These are phyloP conservation scores for Helenozyma rhizophorensis DNA, from an alignment of 805 yeast species.

Conservation along the genomic window DNA sequence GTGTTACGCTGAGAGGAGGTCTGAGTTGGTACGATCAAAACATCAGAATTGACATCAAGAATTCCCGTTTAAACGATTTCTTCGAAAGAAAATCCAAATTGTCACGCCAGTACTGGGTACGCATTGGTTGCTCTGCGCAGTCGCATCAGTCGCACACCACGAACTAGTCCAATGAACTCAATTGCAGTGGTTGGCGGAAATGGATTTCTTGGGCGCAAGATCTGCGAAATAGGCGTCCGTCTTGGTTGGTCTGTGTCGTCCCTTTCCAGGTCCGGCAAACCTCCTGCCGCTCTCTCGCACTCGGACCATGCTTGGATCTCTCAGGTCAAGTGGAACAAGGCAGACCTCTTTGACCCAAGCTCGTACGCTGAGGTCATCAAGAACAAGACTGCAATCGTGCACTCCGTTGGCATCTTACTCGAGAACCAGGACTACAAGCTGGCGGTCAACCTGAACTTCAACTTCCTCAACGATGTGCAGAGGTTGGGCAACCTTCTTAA, in stretches of 20 bases:
- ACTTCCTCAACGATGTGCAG: conserved; percentile 29
- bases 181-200: conserved; percentile 80
- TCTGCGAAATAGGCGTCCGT: conserved; percentile 63
- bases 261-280: conserved; percentile 59
- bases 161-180: conserved; percentile 21
- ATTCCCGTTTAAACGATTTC: too few species aligned
- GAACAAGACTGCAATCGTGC: conserved; percentile 67
- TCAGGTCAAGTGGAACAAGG: conserved; percentile 62
- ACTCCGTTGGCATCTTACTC: conserved; percentile 72
- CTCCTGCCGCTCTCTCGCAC: conserved; percentile 30
- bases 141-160: too few species aligned
- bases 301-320: conserved; percentile 41
- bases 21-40: too few species aligned
- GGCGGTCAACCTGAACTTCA: conserved; percentile 38
- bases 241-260: conserved; percentile 67
- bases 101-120: too few species aligned
- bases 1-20: too few species aligned
- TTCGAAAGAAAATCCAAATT: too few species aligned
- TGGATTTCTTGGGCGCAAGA: conserved; percentile 69
- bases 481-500: conserved; percentile 29
- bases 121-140: too few species aligned
- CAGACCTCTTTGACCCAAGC: conserved; percentile 62
- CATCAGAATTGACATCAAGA: too few species aligned
- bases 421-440: conserved; percentile 69
- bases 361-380: conserved; percentile 47